These are phyloP conservation scores for Globisporangium okanoganense DNA, from an alignment of 352 stramenopile genomes.

Conservation along the genomic window DNA sequence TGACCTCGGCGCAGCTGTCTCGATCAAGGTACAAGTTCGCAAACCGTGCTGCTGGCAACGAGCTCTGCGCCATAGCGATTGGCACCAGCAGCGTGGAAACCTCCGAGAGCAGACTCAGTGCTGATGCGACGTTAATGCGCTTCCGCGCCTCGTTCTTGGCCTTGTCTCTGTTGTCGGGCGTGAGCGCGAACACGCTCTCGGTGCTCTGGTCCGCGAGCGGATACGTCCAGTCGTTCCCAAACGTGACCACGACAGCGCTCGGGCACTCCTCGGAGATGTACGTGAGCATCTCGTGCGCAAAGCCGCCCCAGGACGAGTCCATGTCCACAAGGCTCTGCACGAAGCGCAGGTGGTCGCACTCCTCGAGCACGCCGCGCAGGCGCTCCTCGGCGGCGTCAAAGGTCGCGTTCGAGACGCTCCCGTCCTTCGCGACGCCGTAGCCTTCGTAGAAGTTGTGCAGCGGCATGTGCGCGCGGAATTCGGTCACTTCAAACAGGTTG, in stretches of 20 bases:
- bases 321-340: constrained; percentile 76
- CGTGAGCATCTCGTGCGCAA: constrained; percentile 67
- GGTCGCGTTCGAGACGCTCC: constrained; percentile 47
- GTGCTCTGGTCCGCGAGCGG: constrained; percentile 46
- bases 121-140: constrained; percentile 58
- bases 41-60: constrained; percentile 25
- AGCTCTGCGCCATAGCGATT: constrained; percentile 36
- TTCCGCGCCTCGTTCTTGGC: constrained; percentile 59
- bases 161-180: constrained; percentile 34
- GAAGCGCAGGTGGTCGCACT: constrained; percentile 59
- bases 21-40: constrained; percentile 24
- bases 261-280: constrained; percentile 74
- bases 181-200: constrained; percentile 36
- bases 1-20: constrained; percentile 25
- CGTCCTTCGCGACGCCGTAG: constrained; percentile 36
- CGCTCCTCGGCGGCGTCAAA: constrained; percentile 61
- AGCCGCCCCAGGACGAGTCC: constrained; percentile 73
- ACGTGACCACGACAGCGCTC: constrained; percentile 38
- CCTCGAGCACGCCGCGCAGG: constrained; percentile 53
- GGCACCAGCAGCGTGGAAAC: constrained; percentile 53
- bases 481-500: constrained; percentile 66
- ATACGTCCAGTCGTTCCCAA: constrained; percentile 77
- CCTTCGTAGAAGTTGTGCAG: constrained; percentile 86
- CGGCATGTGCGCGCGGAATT: constrained; percentile 73
- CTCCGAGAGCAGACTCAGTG: constrained; percentile 57